Percentiles rank a stretch among this genome's conserved stretches.
Conservation (phyloP, 2,329 filamentous ascomycete species). For the Fusarium virguliforme region DNA sequence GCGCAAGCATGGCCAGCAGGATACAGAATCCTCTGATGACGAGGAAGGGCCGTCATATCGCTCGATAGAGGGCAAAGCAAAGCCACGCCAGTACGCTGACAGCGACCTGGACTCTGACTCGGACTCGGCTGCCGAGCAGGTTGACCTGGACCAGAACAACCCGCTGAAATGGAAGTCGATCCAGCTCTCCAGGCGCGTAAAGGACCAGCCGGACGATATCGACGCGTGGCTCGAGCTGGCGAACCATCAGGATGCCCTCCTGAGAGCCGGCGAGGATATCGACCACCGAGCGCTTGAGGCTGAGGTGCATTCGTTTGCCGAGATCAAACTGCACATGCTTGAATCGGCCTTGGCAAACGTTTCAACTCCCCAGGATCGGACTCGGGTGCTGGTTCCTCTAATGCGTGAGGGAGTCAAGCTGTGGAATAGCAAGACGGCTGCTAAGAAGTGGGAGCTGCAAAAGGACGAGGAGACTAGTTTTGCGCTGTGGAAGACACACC, state of each 20-base stretch:
- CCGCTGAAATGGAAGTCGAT: conserved; percentile 70
- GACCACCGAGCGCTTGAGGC: conserved; percentile 67
- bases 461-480: conserved; percentile 59
- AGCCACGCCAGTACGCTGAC: conserved; percentile 63
- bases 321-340: conserved; percentile 85
- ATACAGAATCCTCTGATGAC: conserved; percentile 61
- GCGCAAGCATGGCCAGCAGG: conserved; percentile 56
- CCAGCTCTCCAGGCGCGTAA: conserved; percentile 75
- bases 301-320: conserved; percentile 79
- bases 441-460: conserved; percentile 74
- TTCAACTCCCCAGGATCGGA: conserved; percentile 62
- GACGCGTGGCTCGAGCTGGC: conserved; percentile 85
- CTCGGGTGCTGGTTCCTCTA: conserved; percentile 76
- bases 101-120: conserved; percentile 67
- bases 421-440: conserved; percentile 77
- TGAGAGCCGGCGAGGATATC: conserved; percentile 65
- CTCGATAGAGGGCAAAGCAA: conserved; percentile 77
- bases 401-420: conserved; percentile 82
- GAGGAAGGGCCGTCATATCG: conserved; percentile 72
- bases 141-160: conserved; percentile 57
- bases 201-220: conserved; percentile 77
- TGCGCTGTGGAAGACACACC: conserved; percentile 79
- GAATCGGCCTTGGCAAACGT: conserved; percentile 80
- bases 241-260: conserved; percentile 80
- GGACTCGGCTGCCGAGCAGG: conserved; percentile 59